phyloP scores from a whole-genome alignment of 495 filamentous ascomycete species.

The Talaromyces ruber region DNA sequence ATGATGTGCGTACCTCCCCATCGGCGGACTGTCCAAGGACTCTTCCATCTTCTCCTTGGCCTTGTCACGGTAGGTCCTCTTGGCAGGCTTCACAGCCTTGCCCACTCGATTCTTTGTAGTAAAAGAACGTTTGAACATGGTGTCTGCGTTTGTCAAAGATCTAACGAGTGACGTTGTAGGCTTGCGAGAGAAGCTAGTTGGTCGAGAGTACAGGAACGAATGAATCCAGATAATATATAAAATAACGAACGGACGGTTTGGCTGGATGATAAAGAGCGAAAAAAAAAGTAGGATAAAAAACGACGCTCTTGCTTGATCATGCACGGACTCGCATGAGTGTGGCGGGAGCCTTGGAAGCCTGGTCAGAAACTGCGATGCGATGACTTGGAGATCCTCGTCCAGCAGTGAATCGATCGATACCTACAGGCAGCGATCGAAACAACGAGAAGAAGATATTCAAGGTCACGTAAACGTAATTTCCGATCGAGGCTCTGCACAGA shows the following conservation, averaged over 20 bases:
- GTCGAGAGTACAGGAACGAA: not conserved
- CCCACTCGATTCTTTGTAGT: slow-evolving; percentile 63
- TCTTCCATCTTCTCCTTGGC: slow-evolving; percentile 70
- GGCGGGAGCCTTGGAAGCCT: slow-evolving; percentile 12
- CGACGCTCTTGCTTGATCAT: slow-evolving; percentile 12
- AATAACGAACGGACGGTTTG: slow-evolving; percentile 17
- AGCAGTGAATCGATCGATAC: not conserved
- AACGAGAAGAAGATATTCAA: slow-evolving; percentile 5
- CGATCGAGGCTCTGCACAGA: slow-evolving; percentile 10
- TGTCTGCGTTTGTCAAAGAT: slow-evolving; percentile 1
- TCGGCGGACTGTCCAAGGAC: slow-evolving; percentile 44
- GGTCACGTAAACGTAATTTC: slow-evolving; percentile 1
- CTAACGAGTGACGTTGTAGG: slow-evolving; percentile 3
- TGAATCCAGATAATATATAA: not conserved
- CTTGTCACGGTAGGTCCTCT: slow-evolving; percentile 64
- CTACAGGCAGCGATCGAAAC: not conserved
- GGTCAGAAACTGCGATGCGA: slow-evolving; percentile 7
- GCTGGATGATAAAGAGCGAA: slow-evolving; percentile 25
- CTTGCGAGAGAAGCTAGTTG: not conserved
- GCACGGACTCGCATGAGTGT: slow-evolving; percentile 5
- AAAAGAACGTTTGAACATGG: slow-evolving; percentile 31
- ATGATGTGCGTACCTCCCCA: slow-evolving; percentile 35
- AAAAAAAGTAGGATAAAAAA: slow-evolving; percentile 11
- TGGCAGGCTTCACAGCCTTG: slow-evolving; percentile 66
- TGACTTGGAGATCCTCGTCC: not conserved